Evolutionary conservation across 768 basidiomycete species (phyloP), one percentile per base, ranked within the genome.

Genomic region (Tubosaeta brunneosetosa): DNA sequence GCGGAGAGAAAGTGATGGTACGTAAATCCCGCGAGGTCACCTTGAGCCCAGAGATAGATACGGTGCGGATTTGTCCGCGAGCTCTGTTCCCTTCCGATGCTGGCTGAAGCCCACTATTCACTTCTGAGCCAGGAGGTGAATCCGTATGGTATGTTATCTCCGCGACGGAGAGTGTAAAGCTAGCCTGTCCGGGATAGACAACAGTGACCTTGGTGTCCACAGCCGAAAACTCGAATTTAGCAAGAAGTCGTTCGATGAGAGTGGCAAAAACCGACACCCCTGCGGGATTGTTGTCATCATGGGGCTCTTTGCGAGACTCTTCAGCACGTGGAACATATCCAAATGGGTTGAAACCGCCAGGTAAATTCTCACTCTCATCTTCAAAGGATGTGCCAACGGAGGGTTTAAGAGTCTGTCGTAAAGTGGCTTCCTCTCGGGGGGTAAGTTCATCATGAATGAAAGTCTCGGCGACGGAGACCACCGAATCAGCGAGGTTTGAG

Each of bases 371-470:
- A 22, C 51, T 57, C 38, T 77, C 75, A 17, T 74, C 71, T n/a
- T 70, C 55, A 29, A 52, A 51, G 14, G 71, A 60, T 14, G 65
- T 49, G 14, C 61, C 56, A 25, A 70, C 59, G 32, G 77, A 75
- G 56, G 78, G 67, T 60, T 80, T 81, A 44, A 93, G 69, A 1
- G 91, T 91, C 53, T 84, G 77, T 61, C 83, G 80, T 19, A 94
- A 75, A 31, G 80, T 73, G 7, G 80, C 82, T 60, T 85, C 88
- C 63, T 95, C 91, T 55, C 75, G 74, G 7, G 79, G 74, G 22
- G 83, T 77, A 46, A 97, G 73, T 62, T 94, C 91, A 56, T 90
- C 79, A 44, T 94, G 87, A 25, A 95, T 74, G 70, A 97, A 97
- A 4, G 86, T 83, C 59, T 91, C 86, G 2, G 93, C 90, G 13